A percentile compares a stretch with the other conserved stretches of the same genome.
phyloP scores from a whole-genome alignment of 140 eudicot species.

The Ambrosia hybrid region DNA sequence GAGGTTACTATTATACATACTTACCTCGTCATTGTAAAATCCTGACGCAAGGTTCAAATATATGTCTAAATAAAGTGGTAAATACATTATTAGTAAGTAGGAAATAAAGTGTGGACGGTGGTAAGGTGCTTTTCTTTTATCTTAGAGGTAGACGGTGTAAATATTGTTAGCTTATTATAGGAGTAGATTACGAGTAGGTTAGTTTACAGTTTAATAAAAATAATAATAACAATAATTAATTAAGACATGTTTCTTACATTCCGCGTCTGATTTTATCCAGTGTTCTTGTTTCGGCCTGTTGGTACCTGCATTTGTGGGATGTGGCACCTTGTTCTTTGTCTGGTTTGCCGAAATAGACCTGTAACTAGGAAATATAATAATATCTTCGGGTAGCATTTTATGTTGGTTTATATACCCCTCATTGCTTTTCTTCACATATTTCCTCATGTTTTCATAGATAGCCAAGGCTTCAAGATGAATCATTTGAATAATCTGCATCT shows the following conservation, averaged over 20 bases:
- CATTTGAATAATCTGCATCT: constrained; percentile 62
- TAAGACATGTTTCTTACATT: constrained; percentile 52
- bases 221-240: too few relatives aligned
- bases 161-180: too few relatives aligned
- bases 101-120: too few relatives aligned
- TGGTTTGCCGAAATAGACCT: constrained; percentile 3
- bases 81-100: too few relatives aligned
- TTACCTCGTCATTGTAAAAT: too few relatives aligned
- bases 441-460: constrained; percentile 27
- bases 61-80: too few relatives aligned
- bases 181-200: too few relatives aligned
- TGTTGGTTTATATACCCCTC: constrained; percentile 33
- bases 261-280: constrained; percentile 87
- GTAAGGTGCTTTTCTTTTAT: too few relatives aligned
- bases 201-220: too few relatives aligned
- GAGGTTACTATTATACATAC: too few relatives aligned
- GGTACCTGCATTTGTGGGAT: constrained; percentile 12
- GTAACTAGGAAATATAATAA: constrained; percentile 33
- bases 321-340: constrained; percentile 39
- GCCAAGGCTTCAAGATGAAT: constrained; percentile 61
- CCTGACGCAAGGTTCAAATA: too few relatives aligned
- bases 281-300: constrained; percentile 40
- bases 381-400: constrained; percentile 34
- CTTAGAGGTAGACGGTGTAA: too few relatives aligned
- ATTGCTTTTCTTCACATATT: constrained; percentile 28